Percentiles rank a stretch among this genome's conserved stretches.
These are phyloP conservation scores for Trapa bicornis DNA, from an alignment of 345 rosid species.

Conservation along the genomic window DNA sequence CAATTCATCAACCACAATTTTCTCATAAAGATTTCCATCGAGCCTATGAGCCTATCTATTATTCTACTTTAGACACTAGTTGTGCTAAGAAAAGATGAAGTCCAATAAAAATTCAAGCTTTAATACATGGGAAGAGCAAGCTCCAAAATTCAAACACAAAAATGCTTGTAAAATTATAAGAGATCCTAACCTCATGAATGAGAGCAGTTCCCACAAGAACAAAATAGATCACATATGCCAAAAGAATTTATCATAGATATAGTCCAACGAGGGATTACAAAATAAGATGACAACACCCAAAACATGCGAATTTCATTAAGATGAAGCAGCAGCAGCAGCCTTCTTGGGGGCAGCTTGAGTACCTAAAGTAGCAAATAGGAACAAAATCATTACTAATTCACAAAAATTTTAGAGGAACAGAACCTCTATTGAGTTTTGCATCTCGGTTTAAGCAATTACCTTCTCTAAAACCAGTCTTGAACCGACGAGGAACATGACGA, in stretches of 20 bases:
- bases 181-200: neutral
- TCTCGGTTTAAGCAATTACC: constrained; percentile 19
- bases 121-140: neutral
- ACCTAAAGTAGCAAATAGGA: constrained; percentile 3
- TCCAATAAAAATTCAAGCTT: neutral
- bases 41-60: too few relatives aligned
- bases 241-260: neutral
- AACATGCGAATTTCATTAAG: constrained; percentile 2
- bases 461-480: constrained; percentile 91
- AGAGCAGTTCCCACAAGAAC: neutral
- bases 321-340: constrained; percentile 11
- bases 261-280: neutral
- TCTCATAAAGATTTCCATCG: too few relatives aligned
- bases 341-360: constrained; percentile 19
- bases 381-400: neutral
- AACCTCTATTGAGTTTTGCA: neutral
- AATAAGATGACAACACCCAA: neutral
- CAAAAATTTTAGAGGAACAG: neutral
- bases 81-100: neutral
- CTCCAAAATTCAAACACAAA: neutral
- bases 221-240: neutral
- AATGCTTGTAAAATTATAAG: neutral
- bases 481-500: constrained; percentile 70
- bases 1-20: too few relatives aligned
- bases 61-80: too few relatives aligned